Conservation (phyloP, 2,329 filamentous ascomycete species). For the Raffaelea deltoideospora region DNA sequence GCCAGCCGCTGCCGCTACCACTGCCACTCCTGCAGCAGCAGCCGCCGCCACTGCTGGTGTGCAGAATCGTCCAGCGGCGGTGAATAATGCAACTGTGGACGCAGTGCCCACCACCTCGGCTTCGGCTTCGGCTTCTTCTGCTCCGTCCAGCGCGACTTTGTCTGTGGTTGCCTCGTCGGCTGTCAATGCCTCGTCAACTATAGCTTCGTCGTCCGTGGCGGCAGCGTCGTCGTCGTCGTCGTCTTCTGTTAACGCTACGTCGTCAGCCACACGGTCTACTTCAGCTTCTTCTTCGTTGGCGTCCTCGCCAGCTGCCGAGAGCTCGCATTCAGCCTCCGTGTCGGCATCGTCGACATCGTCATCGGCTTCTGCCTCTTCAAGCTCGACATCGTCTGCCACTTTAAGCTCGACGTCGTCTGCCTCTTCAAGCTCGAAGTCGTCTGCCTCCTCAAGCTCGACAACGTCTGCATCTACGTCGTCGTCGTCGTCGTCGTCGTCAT, state of each 20-base stretch:
- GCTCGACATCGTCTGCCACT: background rate
- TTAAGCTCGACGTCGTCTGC: background rate
- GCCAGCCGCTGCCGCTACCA: background rate
- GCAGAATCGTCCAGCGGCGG: background rate
- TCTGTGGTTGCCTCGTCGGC: too few relatives aligned
- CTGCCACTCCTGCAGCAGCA: background rate
- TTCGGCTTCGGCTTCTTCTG: background rate
- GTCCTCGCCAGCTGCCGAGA: too few relatives aligned
- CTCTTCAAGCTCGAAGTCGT: slow-evolving; percentile 1
- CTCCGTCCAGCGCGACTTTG: background rate
- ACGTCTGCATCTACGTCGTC: background rate
- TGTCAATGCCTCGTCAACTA: background rate
- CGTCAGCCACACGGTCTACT: background rate
- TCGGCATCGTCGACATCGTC: background rate
- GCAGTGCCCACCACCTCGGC: background rate
- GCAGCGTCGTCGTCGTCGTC: background rate
- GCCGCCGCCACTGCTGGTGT: too few relatives aligned
- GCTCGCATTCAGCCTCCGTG: too few relatives aligned
- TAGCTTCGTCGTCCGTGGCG: background rate
- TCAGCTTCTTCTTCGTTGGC: background rate
- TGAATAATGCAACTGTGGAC: background rate
- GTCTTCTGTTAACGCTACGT: background rate
- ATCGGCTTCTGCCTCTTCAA: background rate
- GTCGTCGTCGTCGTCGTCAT: background rate
- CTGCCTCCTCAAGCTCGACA: background rate